Evolutionary conservation across 2,329 filamentous ascomycete species (phyloP), one percentile per base, ranked within the genome.

Genomic region (Botryotinia narcissicola): DNA sequence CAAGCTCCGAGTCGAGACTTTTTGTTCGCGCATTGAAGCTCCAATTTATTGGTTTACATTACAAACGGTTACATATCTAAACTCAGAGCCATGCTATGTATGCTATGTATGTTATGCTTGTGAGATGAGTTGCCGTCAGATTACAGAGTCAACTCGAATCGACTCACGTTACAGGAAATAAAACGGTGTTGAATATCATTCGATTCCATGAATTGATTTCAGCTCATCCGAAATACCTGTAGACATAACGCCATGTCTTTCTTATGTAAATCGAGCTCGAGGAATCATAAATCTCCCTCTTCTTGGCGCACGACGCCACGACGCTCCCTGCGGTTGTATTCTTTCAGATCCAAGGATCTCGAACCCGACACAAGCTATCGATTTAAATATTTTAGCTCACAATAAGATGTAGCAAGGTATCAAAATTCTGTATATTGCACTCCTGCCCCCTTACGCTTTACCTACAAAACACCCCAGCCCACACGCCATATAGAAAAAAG

Each of bases 401-500:
- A 48, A 54, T 32, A 18, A n/a, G 20, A 32, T 57, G 54, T n/a
- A 42, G 32, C 46, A 68, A 54, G 20, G 40, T 18, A 54, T 40
- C 51, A 18, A 54, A 57, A 42, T 20, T 40, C 48, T 68, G 66
- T 68, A 29, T 68, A 68, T 68, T 68, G 66, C 66, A 54, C 48
- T 57, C 66, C 48, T 42, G 46, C 37, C 25, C 66, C 46, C 48
- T 37, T 48, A 57, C 66, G 66, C 35, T 68, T 68, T 68, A 68
- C 66, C 66, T 68, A 68, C 48, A 68, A 57, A 68, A 68, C 66
- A 68, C 48, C 64, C 48, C 35, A 57, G 40, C 48, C 66, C 48
- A 37, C 48, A 57, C 42, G 62, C 62, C 62, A 54, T 68, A 57
- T 68, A 37, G 66, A 57, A 68, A 68, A 68, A 54, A 40, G 46